Conservation (phyloP, 225 moss, liverwort and hornwort species). For the Sphagnum contortum region DNA sequence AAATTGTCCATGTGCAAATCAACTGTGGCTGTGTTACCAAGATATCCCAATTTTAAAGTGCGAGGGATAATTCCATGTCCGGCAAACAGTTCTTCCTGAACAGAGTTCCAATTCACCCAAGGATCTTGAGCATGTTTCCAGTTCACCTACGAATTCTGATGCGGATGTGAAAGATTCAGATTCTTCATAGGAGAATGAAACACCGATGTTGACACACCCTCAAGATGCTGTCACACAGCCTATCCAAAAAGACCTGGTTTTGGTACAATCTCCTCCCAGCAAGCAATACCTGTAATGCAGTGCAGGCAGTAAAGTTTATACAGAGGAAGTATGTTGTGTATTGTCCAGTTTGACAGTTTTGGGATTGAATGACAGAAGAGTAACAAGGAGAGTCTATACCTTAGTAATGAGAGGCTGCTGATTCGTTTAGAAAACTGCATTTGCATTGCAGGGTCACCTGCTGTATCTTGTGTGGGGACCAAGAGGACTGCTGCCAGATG, state of each 20-base stretch:
- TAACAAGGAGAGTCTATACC: too few relatives aligned
- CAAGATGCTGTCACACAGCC: conserved; percentile 47
- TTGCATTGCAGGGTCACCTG: conserved; percentile 53
- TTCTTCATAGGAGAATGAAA: conserved; percentile 18
- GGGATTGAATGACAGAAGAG: too few relatives aligned
- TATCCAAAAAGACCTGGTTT: conserved; percentile 67
- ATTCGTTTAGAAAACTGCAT: conserved; percentile 5
- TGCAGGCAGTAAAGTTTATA: too few relatives aligned
- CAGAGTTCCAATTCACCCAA: conserved; percentile 17
- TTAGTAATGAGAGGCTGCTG: too few relatives aligned
- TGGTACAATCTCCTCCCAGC: conserved; percentile 21
- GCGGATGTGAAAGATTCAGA: conserved; percentile 32
- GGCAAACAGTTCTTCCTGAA: conserved; percentile 25
- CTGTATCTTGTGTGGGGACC: conserved; percentile 72
- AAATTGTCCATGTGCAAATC: not conserved
- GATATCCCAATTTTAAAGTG: not conserved
- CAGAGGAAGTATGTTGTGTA: too few relatives aligned
- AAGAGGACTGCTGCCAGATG: conserved; percentile 56
- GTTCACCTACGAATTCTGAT: not conserved
- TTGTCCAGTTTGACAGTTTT: too few relatives aligned
- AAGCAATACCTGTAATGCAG: too few relatives aligned
- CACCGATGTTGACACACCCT: conserved; percentile 18
- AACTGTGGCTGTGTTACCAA: not conserved
- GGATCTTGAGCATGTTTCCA: conserved; percentile 12
- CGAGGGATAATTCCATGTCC: conserved; percentile 8